A percentile compares a stretch with the other conserved stretches of the same genome.
These are phyloP conservation scores for Noccaea bulbosa DNA, from an alignment of 345 rosid genomes.

Conservation along the genomic window DNA sequence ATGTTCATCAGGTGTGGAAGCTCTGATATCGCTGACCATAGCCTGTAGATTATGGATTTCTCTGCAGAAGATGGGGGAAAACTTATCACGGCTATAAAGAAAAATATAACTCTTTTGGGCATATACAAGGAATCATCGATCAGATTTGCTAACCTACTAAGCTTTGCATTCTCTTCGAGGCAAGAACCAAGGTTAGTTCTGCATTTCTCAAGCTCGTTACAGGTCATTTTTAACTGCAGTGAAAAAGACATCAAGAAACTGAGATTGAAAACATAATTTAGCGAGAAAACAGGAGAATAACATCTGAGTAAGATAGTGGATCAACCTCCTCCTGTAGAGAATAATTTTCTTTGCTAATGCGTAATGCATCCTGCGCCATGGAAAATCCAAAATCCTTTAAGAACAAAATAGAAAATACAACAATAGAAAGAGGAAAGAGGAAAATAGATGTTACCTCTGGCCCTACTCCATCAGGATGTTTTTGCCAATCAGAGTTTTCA, in stretches of 20 bases:
- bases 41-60: constrained; percentile 61
- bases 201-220: constrained; percentile 72
- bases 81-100: constrained; percentile 28
- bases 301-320: constrained; percentile 36
- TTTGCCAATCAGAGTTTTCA: constrained; percentile 53
- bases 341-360: constrained; percentile 53
- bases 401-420: constrained; percentile 22
- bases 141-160: constrained; percentile 61
- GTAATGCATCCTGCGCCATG: constrained; percentile 52
- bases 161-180: constrained; percentile 78
- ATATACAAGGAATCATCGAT: constrained; percentile 33
- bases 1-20: constrained; percentile 45
- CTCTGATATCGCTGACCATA: constrained; percentile 50
- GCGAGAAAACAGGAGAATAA: constrained; percentile 31
- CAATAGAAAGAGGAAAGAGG: constrained; percentile 37
- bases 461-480: constrained; percentile 45
- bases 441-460: constrained; percentile 53
- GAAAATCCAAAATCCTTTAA: constrained; percentile 15
- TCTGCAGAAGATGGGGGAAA: constrained; percentile 55
- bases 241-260: constrained; percentile 24
- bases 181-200: constrained; percentile 66
- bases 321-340: constrained; percentile 70
- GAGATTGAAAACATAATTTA: constrained; percentile 22
- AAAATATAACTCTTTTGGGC: constrained; percentile 22
- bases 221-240: constrained; percentile 64